Evolutionary conservation across 2,329 filamentous ascomycete species (phyloP).

Genomic region (Aspergillus pseudotamarii): DNA sequence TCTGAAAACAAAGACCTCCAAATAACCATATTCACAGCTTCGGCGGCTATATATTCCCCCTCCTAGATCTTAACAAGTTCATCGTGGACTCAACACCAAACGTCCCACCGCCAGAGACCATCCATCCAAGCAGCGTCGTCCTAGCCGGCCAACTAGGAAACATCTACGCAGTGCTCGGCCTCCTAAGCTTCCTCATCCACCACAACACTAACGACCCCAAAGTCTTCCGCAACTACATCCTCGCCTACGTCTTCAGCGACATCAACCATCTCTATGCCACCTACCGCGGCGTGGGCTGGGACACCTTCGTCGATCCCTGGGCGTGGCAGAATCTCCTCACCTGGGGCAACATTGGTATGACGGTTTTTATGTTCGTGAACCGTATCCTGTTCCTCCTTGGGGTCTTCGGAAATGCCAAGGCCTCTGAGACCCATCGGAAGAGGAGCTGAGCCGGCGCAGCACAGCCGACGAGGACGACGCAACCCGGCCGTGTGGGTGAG

Average conservation of each 20-base stretch:
- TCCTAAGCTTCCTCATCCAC: slow-evolving; percentile 66
- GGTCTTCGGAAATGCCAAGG: slow-evolving; percentile 55
- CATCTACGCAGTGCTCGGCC: slow-evolving; percentile 66
- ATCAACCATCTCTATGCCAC: slow-evolving; percentile 68
- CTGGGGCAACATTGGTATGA: slow-evolving; percentile 73
- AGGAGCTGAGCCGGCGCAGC: slow-evolving; percentile 39
- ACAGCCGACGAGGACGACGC: background rate
- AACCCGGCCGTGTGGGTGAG: background rate
- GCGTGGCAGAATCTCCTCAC: slow-evolving; percentile 67
- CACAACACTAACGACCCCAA: slow-evolving; percentile 66
- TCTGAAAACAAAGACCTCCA: background rate
- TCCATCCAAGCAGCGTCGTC: slow-evolving; percentile 51
- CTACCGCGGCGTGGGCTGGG: slow-evolving; percentile 60
- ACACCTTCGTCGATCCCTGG: slow-evolving; percentile 55
- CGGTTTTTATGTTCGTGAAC: slow-evolving; percentile 60
- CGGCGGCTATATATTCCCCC: slow-evolving; percentile 59
- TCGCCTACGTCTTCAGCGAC: slow-evolving; percentile 67
- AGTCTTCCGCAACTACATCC: slow-evolving; percentile 68
- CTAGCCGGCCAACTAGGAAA: slow-evolving; percentile 71
- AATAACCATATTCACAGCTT: slow-evolving; percentile 49
- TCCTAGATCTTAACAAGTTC: slow-evolving; percentile 64
- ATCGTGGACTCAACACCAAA: slow-evolving; percentile 62
- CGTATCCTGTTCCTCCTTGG: slow-evolving; percentile 63
- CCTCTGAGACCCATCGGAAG: slow-evolving; percentile 27
- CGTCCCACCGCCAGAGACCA: slow-evolving; percentile 27